Conservation (phyloP, 2,329 filamentous ascomycete genomes). For the Fusarium haematococcum region DNA sequence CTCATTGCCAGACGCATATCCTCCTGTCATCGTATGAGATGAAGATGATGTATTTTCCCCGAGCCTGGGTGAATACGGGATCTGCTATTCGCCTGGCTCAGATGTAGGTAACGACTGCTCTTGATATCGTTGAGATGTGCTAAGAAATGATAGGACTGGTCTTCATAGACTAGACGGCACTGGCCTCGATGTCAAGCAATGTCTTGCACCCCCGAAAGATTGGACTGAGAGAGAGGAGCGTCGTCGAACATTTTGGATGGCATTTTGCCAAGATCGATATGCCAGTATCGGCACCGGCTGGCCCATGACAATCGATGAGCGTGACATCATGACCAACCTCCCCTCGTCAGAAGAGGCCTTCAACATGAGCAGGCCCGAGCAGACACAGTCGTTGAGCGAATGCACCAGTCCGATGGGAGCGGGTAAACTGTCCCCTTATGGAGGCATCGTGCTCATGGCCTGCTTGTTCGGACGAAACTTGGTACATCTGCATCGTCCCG, state of each 20-base stretch:
- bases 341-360: slow-evolving; percentile 89
- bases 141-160: slow-evolving; percentile 78
- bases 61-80: slow-evolving; percentile 94
- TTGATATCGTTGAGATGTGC: background rate
- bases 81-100: slow-evolving; percentile 82
- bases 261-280: slow-evolving; percentile 90
- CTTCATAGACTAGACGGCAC: slow-evolving; percentile 86
- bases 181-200: slow-evolving; percentile 92
- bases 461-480: slow-evolving; percentile 92
- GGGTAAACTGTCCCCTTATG: slow-evolving; percentile 80
- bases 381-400: slow-evolving; percentile 76
- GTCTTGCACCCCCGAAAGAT: slow-evolving; percentile 84
- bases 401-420: slow-evolving; percentile 79
- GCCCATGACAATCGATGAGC: slow-evolving; percentile 95
- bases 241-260: slow-evolving; percentile 93
- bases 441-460: slow-evolving; percentile 85
- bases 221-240: slow-evolving; percentile 96
- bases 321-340: slow-evolving; percentile 88
- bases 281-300: slow-evolving; percentile 96
- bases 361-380: slow-evolving; percentile 80
- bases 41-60: slow-evolving; percentile 96
- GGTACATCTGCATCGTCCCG: slow-evolving; percentile 88
- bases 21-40: slow-evolving; percentile 89
- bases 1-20: slow-evolving; percentile 87
- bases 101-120: slow-evolving; percentile 68